Evolutionary conservation across 2,329 filamentous ascomycete genomes (phyloP), one percentile per base, ranked within the genome.

Genomic region (Claviceps pusilla): DNA sequence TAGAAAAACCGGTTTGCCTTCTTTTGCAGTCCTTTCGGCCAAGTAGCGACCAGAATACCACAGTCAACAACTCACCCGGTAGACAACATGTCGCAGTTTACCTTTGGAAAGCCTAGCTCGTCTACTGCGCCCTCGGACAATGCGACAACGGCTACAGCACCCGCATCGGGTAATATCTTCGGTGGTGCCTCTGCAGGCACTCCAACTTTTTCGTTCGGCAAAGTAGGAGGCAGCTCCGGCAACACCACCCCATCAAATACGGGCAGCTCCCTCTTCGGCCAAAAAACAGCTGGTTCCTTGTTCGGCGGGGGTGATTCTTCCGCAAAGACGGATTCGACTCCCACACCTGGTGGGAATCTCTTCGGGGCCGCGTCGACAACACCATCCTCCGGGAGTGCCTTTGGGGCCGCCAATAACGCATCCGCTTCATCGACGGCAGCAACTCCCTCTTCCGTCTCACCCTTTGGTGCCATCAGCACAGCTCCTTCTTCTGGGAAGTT

Each of bases 171-270:
- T 14, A 61, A 65, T 24, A 59, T 76, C 9, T 76, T 77, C 60
- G 72, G 72, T 48, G 57, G 58, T 55, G 62, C 60, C 10, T 50
- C 62, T 42, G 58, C 59, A 37, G 62, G 64, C 45, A 58, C 67
- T 29, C 60, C 72, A 29, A 56, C 59, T 9, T 75, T 77, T 61
- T 69, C 69, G 10, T 78, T 78, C 57, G 69, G 69, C 41, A 35
- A 61, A 29, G 62, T 61, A 45, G 58, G 58, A 39, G 56, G 60
- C 39, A 55, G 61, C n/a, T 57, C 61, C 46, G 60, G 57, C 42
- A 64, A 61, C 55, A 58, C 64, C 19, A 63, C 68, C 12, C 58
- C 68, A 10, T 54, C 67, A 4, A 63, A 61, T 39, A 62, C 55
- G 24, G 56, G 64, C 50, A 59, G 59, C 54, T 53, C 54, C 41